Percentiles rank a stretch among this genome's conserved stretches.
phyloP scores from a whole-genome alignment of 345 rosid species.

The Citrus cavaleriei region DNA sequence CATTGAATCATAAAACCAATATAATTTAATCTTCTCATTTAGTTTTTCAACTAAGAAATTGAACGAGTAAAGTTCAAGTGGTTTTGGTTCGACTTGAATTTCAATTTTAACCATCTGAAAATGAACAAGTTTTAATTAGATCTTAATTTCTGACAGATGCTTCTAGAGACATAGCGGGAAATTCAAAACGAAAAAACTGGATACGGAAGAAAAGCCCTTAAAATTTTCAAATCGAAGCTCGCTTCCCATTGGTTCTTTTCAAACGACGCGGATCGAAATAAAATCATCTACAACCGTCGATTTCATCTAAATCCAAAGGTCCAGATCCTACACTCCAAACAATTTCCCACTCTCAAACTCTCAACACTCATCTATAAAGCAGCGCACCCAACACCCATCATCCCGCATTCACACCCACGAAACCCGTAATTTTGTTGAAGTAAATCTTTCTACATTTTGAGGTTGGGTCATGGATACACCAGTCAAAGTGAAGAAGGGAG shows the following conservation, averaged over 20 bases:
- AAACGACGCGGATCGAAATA: conserved; percentile 9
- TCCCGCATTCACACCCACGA: neutral
- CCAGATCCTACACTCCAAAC: neutral
- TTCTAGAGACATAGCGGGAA: conserved; percentile 9
- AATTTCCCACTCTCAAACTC: neutral
- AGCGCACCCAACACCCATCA: rapidly evolving
- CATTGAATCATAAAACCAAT: no score
- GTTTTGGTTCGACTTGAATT: neutral
- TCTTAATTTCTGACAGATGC: neutral
- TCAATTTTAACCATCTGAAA: neutral
- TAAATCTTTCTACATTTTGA: neutral
- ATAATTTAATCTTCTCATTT: neutral
- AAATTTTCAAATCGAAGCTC: neutral
- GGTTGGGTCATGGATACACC: conserved; percentile 19
- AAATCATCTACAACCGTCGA: neutral
- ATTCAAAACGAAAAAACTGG: neutral
- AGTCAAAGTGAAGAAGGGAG: conserved; percentile 31
- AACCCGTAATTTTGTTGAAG: neutral
- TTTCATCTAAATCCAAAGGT: conserved; percentile 4
- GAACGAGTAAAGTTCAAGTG: neutral
- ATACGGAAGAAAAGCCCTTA: no score
- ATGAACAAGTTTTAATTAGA: neutral
- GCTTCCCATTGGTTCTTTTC: conserved; percentile 15
- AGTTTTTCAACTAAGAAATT: neutral
- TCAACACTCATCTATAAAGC: neutral